Evolutionary conservation across 306 rosid species (phyloP), one percentile per base, ranked within the genome.

Genomic region (Heteromeles arbutifolia): DNA sequence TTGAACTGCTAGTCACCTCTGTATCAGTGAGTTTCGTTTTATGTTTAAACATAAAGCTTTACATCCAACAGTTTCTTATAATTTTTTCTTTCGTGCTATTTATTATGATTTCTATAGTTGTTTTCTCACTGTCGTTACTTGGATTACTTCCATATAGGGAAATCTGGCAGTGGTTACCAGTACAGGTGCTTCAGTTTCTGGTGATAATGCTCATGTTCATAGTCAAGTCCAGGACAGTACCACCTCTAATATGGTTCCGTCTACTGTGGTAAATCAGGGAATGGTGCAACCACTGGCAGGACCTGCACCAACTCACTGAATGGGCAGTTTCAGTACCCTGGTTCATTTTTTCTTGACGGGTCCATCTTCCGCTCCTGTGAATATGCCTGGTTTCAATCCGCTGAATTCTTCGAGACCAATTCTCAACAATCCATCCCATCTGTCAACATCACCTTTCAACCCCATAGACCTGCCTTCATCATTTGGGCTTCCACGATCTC

Each of bases 1-100:
- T 95, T 78, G 96, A 92, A 79, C 82, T 95, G 73, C 85, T 95
- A 41, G 74, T 95, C 78, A 85, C 88, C 79, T 92, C 99, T 66
- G 76, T 92, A 72, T 83, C 90, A 43, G 99, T 95, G 88, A 92
- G 99, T 95, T 70, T 76, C 45, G 13, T 64, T 83, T 63, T 5
- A 48, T 74, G 81, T 65, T 67, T 45, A 21, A 50, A 24, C 77
- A 61, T 76, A 63, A 39, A 58, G 74, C 54, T 3, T 65, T 34
- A 52, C 22, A 11, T 48, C 4, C 31, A 25, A 32, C 32, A 71
- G 14, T 44, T 74, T 73, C 25, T 22, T 25, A 25, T 41, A 19
- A 0, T 69, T 65, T 78, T 31, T 32, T 32, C 57, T 62, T 31
- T 17, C 15, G 12, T 15, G 62, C 62, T 18, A 43, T n/a, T 73